Base-by-base conservation (phyloP, 1,139 yeast species). In the Geotrichum aggregatum region DNA sequence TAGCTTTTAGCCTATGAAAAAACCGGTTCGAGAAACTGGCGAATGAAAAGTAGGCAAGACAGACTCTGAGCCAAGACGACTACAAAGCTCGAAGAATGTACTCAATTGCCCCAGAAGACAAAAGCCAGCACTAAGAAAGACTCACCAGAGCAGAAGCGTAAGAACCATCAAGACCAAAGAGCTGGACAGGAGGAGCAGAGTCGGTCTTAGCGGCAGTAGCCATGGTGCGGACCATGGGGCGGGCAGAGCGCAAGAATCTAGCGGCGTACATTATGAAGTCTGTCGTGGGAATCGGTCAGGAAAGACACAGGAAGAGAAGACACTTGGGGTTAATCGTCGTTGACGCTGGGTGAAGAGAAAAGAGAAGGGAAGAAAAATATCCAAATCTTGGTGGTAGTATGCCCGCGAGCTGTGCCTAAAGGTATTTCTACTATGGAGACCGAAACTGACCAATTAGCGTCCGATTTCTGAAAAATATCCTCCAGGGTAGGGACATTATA, bases 101-200 rank as follows among this genome's bases (percentile, higher is more conserved):
- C 38, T 34, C 39, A 36, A 49, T 28, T 43, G 39, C 26, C 14
- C 11, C 10, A 30, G 7, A 19, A 41, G 33, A 24, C 11, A 16
- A 7, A 30, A 19, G 41, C n/a, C 22, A 11, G 22, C n/a, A 47
- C 19, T n/a, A 14, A 36, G 22, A 11, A 22, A 16, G 22, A 58
- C 63, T 44, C 55, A 61, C 64, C 64, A 92, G 79, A 48, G 99
- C 97, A 58, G 88, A 80, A 65, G 98, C 98, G 71, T 92, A 92
- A 59, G 98, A 89, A 69, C 98, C 98, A 63, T 91, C 97, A 62
- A 92, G 76, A 60, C 98, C 98, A 67, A 81, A 91, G 71, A 92
- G 80, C 78, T 89, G 96, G 60, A 91, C 85, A 56, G 98, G 98
- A 57, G 95, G 94, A 72, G 83, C 83, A 66, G 79, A 78, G 55